A percentile compares a stretch with the other conserved stretches of the same genome.
Evolutionary conservation across 2,329 filamentous ascomycete genomes (phyloP).

Genomic region (Pseudogymnoascus destructans): DNA sequence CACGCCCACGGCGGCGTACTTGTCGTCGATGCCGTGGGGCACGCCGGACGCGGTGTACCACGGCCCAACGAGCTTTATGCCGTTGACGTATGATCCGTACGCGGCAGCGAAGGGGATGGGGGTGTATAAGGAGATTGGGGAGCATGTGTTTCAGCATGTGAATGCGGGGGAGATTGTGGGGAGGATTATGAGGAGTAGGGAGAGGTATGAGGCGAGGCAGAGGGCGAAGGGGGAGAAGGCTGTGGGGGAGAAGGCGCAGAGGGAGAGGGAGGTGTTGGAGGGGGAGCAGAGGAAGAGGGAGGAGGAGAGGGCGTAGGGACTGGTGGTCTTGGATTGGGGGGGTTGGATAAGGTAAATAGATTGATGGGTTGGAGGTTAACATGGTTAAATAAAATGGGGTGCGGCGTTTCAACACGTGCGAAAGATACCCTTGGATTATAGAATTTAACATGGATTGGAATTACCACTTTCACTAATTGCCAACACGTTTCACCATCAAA

Average conservation of each 20-base stretch:
- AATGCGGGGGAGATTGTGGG: conserved; percentile 88
- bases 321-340: too few species aligned
- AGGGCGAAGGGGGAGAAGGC: conserved; percentile 81
- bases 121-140: conserved; percentile 67
- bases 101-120: conserved; percentile 65
- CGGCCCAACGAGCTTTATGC: conserved; percentile 60
- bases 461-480: neutral
- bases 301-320: neutral
- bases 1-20: conserved; percentile 65
- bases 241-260: conserved; percentile 54
- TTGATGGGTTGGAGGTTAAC: neutral
- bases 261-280: conserved; percentile 48
- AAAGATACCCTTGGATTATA: conserved; percentile 7
- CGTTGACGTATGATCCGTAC: conserved; percentile 65
- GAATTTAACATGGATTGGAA: conserved; percentile 1
- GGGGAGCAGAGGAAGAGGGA: conserved; percentile 35
- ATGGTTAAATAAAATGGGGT: neutral
- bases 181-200: conserved; percentile 74
- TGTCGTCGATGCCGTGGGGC: conserved; percentile 60
- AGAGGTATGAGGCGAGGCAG: conserved; percentile 84
- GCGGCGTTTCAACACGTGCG: conserved; percentile 8
- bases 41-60: conserved; percentile 78
- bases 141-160: conserved; percentile 71
- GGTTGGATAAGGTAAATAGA: neutral
- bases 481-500: neutral